Evolutionary conservation across 257 asterid species (phyloP).

Genomic region (Penstemon barbatus): DNA sequence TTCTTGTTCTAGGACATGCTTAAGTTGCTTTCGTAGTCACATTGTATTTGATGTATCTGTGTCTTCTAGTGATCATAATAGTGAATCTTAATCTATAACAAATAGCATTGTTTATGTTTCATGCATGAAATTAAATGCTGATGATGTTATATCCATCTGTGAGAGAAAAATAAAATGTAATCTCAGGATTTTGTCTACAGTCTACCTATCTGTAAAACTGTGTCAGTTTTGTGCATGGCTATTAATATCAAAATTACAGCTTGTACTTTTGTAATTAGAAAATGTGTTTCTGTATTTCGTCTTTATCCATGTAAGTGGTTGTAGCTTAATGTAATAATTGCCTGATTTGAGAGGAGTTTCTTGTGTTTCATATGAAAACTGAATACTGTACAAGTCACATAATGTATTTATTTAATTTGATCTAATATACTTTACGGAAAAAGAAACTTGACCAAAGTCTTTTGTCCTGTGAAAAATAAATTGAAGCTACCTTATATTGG

Average conservation of each 20-base stretch:
- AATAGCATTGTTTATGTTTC: conserved; percentile 5
- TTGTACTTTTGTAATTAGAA: background rate
- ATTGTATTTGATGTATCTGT: background rate
- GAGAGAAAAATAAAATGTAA: too few species aligned
- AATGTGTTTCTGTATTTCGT: background rate
- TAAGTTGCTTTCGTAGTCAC: background rate
- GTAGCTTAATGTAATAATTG: background rate
- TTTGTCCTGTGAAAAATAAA: background rate
- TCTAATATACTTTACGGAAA: background rate
- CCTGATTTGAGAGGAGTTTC: conserved; percentile 1
- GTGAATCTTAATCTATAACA: background rate
- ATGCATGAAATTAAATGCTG: conserved; percentile 9
- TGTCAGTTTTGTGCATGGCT: background rate
- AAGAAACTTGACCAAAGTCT: background rate
- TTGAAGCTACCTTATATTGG: background rate
- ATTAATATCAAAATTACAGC: conserved; percentile 1
- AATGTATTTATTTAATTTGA: background rate
- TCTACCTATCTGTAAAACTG: background rate
- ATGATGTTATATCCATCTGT: background rate
- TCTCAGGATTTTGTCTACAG: background rate
- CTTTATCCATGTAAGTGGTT: background rate
- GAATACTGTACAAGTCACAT: background rate
- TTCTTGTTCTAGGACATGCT: conserved; percentile 7
- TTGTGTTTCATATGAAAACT: background rate
- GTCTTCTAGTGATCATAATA: conserved; percentile 14